Conservation (phyloP, 2,329 filamentous ascomycete genomes). For the Pseudofabraea citricarpa region DNA sequence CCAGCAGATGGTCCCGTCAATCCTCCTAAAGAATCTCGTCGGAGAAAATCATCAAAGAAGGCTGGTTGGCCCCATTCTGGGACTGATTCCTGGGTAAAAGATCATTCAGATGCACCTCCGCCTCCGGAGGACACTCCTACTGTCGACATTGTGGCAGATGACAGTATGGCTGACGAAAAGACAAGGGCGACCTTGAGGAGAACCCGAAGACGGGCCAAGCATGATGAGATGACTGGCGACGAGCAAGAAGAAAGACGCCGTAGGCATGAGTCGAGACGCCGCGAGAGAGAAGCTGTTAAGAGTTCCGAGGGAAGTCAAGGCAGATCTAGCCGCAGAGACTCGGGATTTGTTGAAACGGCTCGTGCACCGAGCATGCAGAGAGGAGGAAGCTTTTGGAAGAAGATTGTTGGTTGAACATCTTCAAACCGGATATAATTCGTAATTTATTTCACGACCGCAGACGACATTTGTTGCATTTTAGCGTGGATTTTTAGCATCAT, state of each 20-base stretch:
- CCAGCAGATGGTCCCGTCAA: constrained; percentile 23
- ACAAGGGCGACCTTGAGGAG: constrained; percentile 20
- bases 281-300: constrained; percentile 21
- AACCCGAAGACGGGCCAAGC: constrained; percentile 20
- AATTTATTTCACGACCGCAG: too few relatives aligned
- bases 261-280: constrained; percentile 20
- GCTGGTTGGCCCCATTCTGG: constrained; percentile 57
- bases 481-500: too few relatives aligned
- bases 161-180: constrained; percentile 19
- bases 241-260: constrained; percentile 23
- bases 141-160: constrained; percentile 23
- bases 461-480: too few relatives aligned
- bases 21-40: constrained; percentile 15
- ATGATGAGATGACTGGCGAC: constrained; percentile 17
- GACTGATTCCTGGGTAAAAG: constrained; percentile 62
- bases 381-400: constrained; percentile 49
- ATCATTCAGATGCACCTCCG: constrained; percentile 56
- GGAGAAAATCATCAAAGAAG: constrained; percentile 19
- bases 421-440: too few relatives aligned
- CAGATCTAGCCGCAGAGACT: constrained; percentile 20
- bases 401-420: constrained; percentile 18
- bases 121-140: constrained; percentile 38
- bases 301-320: constrained; percentile 28
- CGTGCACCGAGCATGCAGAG: constrained; percentile 62
- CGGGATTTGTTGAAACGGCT: constrained; percentile 35